A percentile compares a stretch with the other conserved stretches of the same genome.
Conservation (phyloP, 2,329 filamentous ascomycete genomes). For the Aureobasidium melanogenum region DNA sequence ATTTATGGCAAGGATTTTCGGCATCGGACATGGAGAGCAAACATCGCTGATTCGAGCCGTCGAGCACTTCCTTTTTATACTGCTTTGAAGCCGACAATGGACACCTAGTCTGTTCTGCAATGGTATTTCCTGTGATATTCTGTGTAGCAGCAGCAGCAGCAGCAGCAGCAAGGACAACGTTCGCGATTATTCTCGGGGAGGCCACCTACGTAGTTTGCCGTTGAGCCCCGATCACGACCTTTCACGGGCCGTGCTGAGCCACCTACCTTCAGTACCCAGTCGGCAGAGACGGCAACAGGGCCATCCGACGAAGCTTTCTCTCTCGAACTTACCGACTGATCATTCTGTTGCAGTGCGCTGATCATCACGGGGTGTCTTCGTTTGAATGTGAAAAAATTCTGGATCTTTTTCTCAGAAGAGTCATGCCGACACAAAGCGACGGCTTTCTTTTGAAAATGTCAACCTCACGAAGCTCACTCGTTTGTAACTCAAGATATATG, state of each 20-base stretch:
- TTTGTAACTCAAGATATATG: not conserved
- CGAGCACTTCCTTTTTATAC: not conserved
- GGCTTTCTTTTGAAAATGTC: no score
- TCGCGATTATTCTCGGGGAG: not conserved
- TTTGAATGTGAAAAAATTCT: not conserved
- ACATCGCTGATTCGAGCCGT: not conserved
- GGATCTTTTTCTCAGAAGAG: not conserved
- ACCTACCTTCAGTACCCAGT: not conserved
- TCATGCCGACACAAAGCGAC: not conserved
- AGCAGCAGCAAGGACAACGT: not conserved
- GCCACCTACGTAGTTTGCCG: constrained; percentile 7
- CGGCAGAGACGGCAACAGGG: not conserved
- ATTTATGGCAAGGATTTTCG: not conserved
- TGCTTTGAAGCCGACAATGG: no score
- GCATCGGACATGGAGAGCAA: not conserved
- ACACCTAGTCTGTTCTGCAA: no score
- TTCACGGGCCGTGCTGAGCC: not conserved
- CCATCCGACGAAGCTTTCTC: not conserved
- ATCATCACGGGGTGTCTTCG: not conserved
- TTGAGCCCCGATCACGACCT: constrained; percentile 1
- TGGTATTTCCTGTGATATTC: no score
- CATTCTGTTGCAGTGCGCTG: not conserved
- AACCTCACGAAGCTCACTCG: not conserved
- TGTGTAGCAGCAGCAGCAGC: not conserved
- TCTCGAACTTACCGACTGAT: not conserved